A percentile compares a stretch with the other conserved stretches of the same genome.
phyloP scores from a whole-genome alignment of 163 green algal genomes.

The Scenedesmus sp. region DNA sequence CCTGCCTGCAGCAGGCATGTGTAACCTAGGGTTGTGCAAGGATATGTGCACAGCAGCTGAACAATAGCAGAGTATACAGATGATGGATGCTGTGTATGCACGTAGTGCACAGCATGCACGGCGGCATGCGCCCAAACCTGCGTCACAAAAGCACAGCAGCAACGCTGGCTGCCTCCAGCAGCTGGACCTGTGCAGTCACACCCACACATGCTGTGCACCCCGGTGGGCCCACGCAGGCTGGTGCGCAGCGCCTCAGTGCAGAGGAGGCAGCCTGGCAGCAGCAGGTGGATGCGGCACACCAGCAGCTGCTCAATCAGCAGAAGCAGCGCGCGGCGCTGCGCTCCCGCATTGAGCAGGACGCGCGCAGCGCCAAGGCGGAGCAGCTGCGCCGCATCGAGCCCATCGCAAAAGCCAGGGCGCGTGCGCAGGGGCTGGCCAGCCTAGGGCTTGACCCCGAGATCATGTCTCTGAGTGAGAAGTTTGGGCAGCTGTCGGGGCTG shows the following conservation, averaged over 20 bases:
- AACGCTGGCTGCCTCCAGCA: background rate
- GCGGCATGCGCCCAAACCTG: too few species aligned
- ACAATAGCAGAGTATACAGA: background rate
- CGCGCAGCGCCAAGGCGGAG: constrained; percentile 46
- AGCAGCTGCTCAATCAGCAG: constrained; percentile 51
- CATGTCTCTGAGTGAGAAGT: constrained; percentile 38
- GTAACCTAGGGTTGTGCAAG: background rate
- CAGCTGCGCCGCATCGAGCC: constrained; percentile 46
- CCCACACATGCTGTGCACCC: background rate
- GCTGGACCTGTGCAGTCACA: background rate
- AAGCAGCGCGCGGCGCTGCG: constrained; percentile 49
- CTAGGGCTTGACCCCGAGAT: constrained; percentile 48
- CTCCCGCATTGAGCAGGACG: constrained; percentile 37
- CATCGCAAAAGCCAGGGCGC: constrained; percentile 41
- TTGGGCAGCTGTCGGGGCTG: constrained; percentile 22
- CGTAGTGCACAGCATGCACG: too few species aligned
- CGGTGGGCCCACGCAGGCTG: background rate
- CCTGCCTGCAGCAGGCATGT: too few species aligned
- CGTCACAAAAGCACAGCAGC: background rate
- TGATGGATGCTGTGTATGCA: background rate
- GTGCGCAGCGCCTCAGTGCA: background rate
- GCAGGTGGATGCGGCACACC: constrained; percentile 44
- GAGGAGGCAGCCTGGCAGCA: constrained; percentile 36
- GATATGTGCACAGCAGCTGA: background rate
- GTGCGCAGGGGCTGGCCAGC: constrained; percentile 31